Evolutionary conservation across 441 rosid genomes (phyloP).

Genomic region (Erodium moschatum): DNA sequence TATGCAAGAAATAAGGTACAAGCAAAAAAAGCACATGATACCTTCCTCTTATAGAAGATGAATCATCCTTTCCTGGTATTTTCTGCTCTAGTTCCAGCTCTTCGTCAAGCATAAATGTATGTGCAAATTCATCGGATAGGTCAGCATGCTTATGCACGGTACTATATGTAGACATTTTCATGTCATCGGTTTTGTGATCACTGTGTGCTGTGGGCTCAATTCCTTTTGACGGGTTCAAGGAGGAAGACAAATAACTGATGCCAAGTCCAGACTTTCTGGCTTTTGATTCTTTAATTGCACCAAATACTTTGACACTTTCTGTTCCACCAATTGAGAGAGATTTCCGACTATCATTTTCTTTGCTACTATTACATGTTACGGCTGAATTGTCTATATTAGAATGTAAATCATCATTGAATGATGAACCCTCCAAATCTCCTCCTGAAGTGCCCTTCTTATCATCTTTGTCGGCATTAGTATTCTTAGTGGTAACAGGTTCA

Average conservation of each 20-base stretch:
- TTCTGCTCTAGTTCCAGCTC: slow-evolving; percentile 85
- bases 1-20: not conserved
- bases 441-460: slow-evolving; percentile 18
- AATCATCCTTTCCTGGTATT: slow-evolving; percentile 30
- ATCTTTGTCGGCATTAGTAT: slow-evolving; percentile 26
- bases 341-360: slow-evolving; percentile 17
- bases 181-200: slow-evolving; percentile 3
- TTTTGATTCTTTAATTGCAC: slow-evolving; percentile 18
- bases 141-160: slow-evolving; percentile 33
- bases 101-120: slow-evolving; percentile 88
- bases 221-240: slow-evolving; percentile 25
- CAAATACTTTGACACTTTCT: slow-evolving; percentile 11
- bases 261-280: slow-evolving; percentile 25
- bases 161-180: slow-evolving; percentile 24
- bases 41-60: slow-evolving; percentile 41
- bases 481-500: slow-evolving; percentile 25
- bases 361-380: slow-evolving; percentile 15
- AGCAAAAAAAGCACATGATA: slow-evolving; percentile 23
- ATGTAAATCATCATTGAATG: slow-evolving; percentile 15
- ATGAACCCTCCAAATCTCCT: slow-evolving; percentile 22
- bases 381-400: slow-evolving; percentile 27
- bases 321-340: slow-evolving; percentile 22
- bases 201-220: slow-evolving; percentile 29
- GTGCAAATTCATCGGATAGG: slow-evolving; percentile 56
- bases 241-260: slow-evolving; percentile 16